Evolutionary conservation across 2,329 filamentous ascomycete species (phyloP), one percentile per base, ranked within the genome.

Genomic region (Bipolaris cookei): DNA sequence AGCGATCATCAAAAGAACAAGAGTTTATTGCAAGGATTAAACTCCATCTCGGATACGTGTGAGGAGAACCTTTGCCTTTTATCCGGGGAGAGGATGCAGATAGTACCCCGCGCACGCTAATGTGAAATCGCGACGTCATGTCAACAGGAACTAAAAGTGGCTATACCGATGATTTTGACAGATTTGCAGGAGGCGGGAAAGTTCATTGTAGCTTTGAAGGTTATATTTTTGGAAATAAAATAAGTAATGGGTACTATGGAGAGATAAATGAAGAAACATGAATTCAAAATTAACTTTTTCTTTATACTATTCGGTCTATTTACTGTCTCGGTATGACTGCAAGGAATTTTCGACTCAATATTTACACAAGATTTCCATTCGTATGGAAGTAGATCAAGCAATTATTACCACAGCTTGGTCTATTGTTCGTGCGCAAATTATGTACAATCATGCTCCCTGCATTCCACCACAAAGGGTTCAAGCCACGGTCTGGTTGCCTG

Each of bases 41-140:
- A 18, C 16, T 57, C 37, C 30, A 23, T 18, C 11, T 25, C 38
- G 38, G 38, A 38, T 18, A 38, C 11, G 20, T 14, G 35, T 55
- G 56, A 58, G 55, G 46, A 44, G 51, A 55, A 55, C 21, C 11
- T 43, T 37, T 35, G 51, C 10, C 34, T 42, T 35, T 51, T 51
- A 14, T 25, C 51, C 25, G 46, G 11, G 42, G 2, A 13, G 13
- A n/a, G 23, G 25, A 8, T 18, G 11, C 5, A n/a, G 13, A 20
- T 21, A 14, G n/a, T 42, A 25, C 20, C 39, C 20, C 39, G 39
- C 39, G 39, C 21, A 25, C 21, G 21, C 39, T 25, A 23, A n/a
- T 21, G 20, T 25, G 8, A 3, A 42, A 25, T 42, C 14, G 39
- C 11, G 39, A 42, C 21, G 18, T 42, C 39, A 42, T 42, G 39